These are phyloP conservation scores for Cryptosporidium sp. DNA, from an alignment of 169 alveolate species.

Conservation along the genomic window DNA sequence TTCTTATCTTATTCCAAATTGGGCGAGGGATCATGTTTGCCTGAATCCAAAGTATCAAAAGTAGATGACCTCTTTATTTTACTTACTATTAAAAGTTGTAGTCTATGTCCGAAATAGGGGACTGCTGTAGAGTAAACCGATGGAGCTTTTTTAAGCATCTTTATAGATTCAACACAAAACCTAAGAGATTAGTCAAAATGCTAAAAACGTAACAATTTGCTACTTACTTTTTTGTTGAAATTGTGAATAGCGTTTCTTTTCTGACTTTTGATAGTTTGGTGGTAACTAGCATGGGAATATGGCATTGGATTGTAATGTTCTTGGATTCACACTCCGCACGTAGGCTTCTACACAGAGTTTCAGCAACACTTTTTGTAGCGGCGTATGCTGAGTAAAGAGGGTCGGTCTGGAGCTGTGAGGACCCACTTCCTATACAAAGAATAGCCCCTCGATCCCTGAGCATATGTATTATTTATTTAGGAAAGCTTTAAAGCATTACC, in stretches of 20 bases:
- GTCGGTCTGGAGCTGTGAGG: slow-evolving; percentile 75
- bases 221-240: slow-evolving; percentile 76
- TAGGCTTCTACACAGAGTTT: slow-evolving; percentile 76
- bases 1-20: slow-evolving; percentile 46
- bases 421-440: slow-evolving; percentile 78
- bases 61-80: background rate
- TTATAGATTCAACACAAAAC: slow-evolving; percentile 49
- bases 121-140: slow-evolving; percentile 19
- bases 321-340: slow-evolving; percentile 76
- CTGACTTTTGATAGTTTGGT: slow-evolving; percentile 78
- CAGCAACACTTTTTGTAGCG: slow-evolving; percentile 77
- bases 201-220: background rate
- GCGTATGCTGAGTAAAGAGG: slow-evolving; percentile 79
- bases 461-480: background rate
- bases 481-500: background rate
- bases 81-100: slow-evolving; percentile 74
- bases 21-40: slow-evolving; percentile 55
- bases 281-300: slow-evolving; percentile 78
- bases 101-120: slow-evolving; percentile 77
- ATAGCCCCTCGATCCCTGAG: slow-evolving; percentile 75
- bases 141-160: background rate
- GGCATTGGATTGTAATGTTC: slow-evolving; percentile 80
- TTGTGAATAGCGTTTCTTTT: slow-evolving; percentile 77
- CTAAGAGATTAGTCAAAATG: background rate
- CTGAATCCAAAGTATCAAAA: slow-evolving; percentile 13